Evolutionary conservation across 352 stramenopile species (phyloP).

Genomic region (Globisporangium mamillatum): DNA sequence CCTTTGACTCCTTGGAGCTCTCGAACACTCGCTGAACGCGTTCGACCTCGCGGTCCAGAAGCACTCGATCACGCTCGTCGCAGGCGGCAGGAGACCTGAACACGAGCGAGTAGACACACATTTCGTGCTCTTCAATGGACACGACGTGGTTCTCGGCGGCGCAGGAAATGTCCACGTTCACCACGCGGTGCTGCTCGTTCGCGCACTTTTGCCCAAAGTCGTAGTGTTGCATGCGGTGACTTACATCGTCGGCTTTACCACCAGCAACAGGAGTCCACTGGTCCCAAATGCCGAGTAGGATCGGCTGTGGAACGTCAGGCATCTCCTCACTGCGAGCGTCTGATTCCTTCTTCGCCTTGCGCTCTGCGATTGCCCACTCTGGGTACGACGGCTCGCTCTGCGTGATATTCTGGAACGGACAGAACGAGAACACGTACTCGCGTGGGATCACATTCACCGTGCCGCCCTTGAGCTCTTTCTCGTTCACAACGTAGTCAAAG

Average conservation of each 20-base stretch:
- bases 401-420: slow-evolving; percentile 81
- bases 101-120: slow-evolving; percentile 86
- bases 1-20: neutral
- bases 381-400: slow-evolving; percentile 65
- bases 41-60: slow-evolving; percentile 13
- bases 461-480: slow-evolving; percentile 74
- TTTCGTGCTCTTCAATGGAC: slow-evolving; percentile 88
- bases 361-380: slow-evolving; percentile 50
- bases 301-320: slow-evolving; percentile 25
- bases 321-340: slow-evolving; percentile 17
- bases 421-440: slow-evolving; percentile 60
- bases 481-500: slow-evolving; percentile 61
- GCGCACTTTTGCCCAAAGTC: slow-evolving; percentile 81
- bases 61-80: slow-evolving; percentile 18
- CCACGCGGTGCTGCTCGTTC: slow-evolving; percentile 74
- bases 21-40: slow-evolving; percentile 1
- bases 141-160: slow-evolving; percentile 69
- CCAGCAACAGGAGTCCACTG: slow-evolving; percentile 37
- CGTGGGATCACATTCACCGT: slow-evolving; percentile 73
- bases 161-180: slow-evolving; percentile 77
- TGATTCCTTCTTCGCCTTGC: slow-evolving; percentile 28
- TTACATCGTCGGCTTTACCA: slow-evolving; percentile 23
- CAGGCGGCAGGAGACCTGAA: slow-evolving; percentile 77
- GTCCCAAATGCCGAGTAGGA: slow-evolving; percentile 65
- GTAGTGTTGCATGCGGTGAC: slow-evolving; percentile 47